Evolutionary conservation across 169 alveolate species (phyloP).

Genomic region (Cryptosporidium baileyi): DNA sequence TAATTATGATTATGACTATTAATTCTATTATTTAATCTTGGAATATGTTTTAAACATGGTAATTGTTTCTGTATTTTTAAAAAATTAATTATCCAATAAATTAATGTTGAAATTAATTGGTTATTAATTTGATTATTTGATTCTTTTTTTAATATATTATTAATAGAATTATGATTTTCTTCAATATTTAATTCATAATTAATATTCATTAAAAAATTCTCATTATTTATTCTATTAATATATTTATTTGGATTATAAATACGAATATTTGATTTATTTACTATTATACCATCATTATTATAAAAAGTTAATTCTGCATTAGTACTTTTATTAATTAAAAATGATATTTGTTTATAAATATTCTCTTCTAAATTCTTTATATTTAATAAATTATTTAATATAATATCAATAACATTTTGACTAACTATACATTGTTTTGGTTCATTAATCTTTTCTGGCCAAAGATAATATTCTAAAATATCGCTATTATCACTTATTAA

Average conservation of each 20-base stretch:
- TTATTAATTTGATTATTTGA: constrained; percentile 1
- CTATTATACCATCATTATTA: constrained; percentile 5
- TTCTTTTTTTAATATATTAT: background rate
- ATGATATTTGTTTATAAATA: background rate
- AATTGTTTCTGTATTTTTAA: constrained; percentile 32
- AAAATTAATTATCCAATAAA: constrained; percentile 10
- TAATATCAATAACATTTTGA: background rate
- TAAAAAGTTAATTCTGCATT: constrained; percentile 45
- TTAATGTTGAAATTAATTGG: background rate
- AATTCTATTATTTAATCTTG: too few species aligned
- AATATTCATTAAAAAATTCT: too few species aligned
- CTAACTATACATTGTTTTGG: constrained; percentile 4
- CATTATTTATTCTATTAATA: too few species aligned
- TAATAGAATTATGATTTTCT: background rate
- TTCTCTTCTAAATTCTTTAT: background rate
- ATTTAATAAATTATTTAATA: background rate
- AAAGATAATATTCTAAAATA: constrained; percentile 13
- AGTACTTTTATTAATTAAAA: background rate
- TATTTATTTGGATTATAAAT: too few species aligned
- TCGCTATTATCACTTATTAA: constrained; percentile 7
- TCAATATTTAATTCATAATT: too few species aligned
- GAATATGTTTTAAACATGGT: too few species aligned
- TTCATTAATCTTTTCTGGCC: constrained; percentile 63
- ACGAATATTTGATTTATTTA: constrained; percentile 7
- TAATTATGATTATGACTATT: too few species aligned